Evolutionary conservation across 2,329 filamentous ascomycete species (phyloP), one percentile per base, ranked within the genome.

Genomic region (Exophiala xenobiotica): DNA sequence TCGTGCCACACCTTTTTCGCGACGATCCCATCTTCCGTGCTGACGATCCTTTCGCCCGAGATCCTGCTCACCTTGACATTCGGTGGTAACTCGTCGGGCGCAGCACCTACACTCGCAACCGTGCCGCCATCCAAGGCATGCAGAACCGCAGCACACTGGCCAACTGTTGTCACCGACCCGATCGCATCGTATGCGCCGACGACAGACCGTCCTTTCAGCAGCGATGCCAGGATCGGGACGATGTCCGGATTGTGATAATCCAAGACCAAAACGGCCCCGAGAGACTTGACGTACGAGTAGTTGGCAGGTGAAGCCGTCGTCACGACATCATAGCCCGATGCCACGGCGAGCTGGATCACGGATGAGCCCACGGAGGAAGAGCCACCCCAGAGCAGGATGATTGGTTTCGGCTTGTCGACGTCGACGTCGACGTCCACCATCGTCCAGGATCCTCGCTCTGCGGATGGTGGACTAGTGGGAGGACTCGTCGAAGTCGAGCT

Each of bases 371-470:
- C 74, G n/a, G 67, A 68, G 0, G 73, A 71, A 1, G 74, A 70
- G 0, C 78, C 79, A 12, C 78, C 78, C 74, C 76, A 80, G 6
- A 80, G 62, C 3, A 80, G 57, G 0, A 75, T 35, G 45, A 65
- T 61, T 41, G 27, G 31, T 19, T 7, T 38, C 11, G 6, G 9
- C n/a, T 27, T 45, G 9, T 45, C 20, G 7, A 18, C 27, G 23
- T 45, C 22, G 16, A n/a, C n/a, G n/a, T 45, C 26, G 16, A 27
- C 23, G 8, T 42, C 39, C 16, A 19, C n/a, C 12, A 14, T 7
- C 18, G n/a, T 24, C 18, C 22, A 22, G 7, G 18, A 11, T 2
- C 39, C 39, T 8, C 7, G 16, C 18, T 18, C 42, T 14, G 14
- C n/a, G n/a, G n/a, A n/a, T n/a, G n/a, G n/a, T n/a, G n/a, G n/a